These are phyloP conservation scores for Colletotrichum melonis DNA, from an alignment of 2,329 filamentous ascomycete genomes.

Conservation along the genomic window DNA sequence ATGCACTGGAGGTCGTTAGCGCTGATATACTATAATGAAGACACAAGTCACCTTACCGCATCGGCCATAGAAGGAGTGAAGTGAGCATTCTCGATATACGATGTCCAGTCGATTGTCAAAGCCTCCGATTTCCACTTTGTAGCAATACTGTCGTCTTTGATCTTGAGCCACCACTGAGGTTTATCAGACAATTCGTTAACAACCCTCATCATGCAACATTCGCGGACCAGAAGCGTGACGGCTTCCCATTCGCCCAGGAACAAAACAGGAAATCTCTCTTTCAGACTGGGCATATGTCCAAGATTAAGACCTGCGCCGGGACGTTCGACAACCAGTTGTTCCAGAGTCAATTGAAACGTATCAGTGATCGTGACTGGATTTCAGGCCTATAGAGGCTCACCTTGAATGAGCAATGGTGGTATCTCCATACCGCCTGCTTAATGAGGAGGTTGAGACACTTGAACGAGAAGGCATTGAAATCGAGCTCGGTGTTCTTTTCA, in stretches of 20 bases:
- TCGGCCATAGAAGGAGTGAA: constrained; percentile 46
- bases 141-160: constrained; percentile 39
- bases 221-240: constrained; percentile 22
- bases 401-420: too few relatives aligned
- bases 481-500: too few relatives aligned
- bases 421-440: too few relatives aligned
- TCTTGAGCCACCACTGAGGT: constrained; percentile 42
- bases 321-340: too few relatives aligned
- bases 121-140: constrained; percentile 39
- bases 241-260: constrained; percentile 5
- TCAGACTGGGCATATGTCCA: too few relatives aligned
- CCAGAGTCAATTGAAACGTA: too few relatives aligned
- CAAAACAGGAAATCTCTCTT: too few relatives aligned
- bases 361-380: too few relatives aligned
- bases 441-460: too few relatives aligned
- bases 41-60: constrained; percentile 38
- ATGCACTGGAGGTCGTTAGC: background rate
- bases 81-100: constrained; percentile 38
- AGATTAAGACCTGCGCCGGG: too few relatives aligned
- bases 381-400: too few relatives aligned
- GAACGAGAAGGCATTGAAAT: too few relatives aligned
- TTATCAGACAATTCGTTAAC: constrained; percentile 44
- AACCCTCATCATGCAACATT: constrained; percentile 41
- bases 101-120: constrained; percentile 44
- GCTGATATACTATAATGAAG: background rate